Conservation (phyloP, 1,139 yeast species). For the Yamadazyma trypodendri region DNA sequence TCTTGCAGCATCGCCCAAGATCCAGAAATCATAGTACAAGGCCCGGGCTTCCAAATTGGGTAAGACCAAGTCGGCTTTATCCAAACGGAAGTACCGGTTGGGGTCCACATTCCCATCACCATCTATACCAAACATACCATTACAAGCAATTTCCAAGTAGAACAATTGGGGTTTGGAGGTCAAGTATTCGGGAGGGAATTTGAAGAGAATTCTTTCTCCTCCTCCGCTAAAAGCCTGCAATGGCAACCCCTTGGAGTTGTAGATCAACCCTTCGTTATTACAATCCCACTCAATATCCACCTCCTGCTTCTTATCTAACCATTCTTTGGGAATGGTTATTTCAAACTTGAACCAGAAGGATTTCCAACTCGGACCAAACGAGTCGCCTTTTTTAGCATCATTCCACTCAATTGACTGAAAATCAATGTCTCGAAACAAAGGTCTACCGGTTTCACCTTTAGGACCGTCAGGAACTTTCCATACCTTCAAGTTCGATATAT, state of each 20-base stretch:
- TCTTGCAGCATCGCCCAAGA: slow-evolving; percentile 86
- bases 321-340: slow-evolving; percentile 58
- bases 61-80: slow-evolving; percentile 72
- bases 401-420: slow-evolving; percentile 48
- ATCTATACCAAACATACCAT: slow-evolving; percentile 92
- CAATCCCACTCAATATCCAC: slow-evolving; percentile 84
- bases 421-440: slow-evolving; percentile 67
- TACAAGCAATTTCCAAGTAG: slow-evolving; percentile 88
- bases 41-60: slow-evolving; percentile 82
- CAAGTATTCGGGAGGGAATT: slow-evolving; percentile 56
- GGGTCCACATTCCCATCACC: slow-evolving; percentile 58
- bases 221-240: slow-evolving; percentile 85
- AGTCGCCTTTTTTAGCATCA: slow-evolving; percentile 63
- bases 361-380: slow-evolving; percentile 96
- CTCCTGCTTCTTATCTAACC: slow-evolving; percentile 50
- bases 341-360: slow-evolving; percentile 88
- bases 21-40: slow-evolving; percentile 79
- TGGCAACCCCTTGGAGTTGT: slow-evolving; percentile 63
- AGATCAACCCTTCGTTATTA: slow-evolving; percentile 80
- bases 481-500: slow-evolving; percentile 47
- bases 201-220: slow-evolving; percentile 75
- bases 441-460: slow-evolving; percentile 56
- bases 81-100: slow-evolving; percentile 66
- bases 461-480: slow-evolving; percentile 62
- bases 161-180: slow-evolving; percentile 44